Conservation (phyloP, 129 eudicot genomes). For the Flaveria linearis region DNA sequence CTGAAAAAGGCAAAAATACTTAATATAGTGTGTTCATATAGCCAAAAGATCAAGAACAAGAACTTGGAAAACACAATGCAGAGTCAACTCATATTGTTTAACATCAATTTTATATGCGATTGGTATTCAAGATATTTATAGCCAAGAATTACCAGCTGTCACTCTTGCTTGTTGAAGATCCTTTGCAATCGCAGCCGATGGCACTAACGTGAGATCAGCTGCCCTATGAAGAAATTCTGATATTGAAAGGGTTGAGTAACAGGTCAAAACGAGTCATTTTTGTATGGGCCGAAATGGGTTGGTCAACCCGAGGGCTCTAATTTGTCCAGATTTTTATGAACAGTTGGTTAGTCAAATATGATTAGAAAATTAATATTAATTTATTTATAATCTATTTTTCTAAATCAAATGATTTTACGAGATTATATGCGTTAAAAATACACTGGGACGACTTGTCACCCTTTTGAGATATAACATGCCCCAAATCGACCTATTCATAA, state of each 20-base stretch:
- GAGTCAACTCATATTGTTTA: not conserved
- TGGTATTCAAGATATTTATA: not conserved
- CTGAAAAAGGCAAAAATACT: constrained; percentile 42
- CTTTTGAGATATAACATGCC: not conserved
- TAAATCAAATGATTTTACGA: not conserved
- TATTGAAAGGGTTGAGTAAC: not conserved
- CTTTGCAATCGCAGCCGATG: constrained; percentile 93
- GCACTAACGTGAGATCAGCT: constrained; percentile 96
- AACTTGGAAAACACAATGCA: not conserved
- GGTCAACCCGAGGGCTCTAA: not conserved
- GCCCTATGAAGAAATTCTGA: constrained; percentile 98
- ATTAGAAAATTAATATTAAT: not conserved
- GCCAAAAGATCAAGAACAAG: not conserved
- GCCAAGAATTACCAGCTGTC: constrained; percentile 60
- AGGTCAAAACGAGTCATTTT: not conserved
- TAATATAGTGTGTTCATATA: not conserved
- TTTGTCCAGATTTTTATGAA: not conserved
- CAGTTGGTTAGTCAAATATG: not conserved
- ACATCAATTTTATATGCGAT: not conserved
- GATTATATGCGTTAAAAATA: not conserved
- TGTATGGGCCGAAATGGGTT: not conserved
- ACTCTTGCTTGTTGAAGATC: constrained; percentile 82
- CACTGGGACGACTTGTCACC: not conserved
- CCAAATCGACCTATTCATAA: not conserved
- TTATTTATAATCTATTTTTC: not conserved